Base-by-base conservation (phyloP, 2,329 filamentous ascomycete genomes). In the Dactylonectria macrodidyma region DNA sequence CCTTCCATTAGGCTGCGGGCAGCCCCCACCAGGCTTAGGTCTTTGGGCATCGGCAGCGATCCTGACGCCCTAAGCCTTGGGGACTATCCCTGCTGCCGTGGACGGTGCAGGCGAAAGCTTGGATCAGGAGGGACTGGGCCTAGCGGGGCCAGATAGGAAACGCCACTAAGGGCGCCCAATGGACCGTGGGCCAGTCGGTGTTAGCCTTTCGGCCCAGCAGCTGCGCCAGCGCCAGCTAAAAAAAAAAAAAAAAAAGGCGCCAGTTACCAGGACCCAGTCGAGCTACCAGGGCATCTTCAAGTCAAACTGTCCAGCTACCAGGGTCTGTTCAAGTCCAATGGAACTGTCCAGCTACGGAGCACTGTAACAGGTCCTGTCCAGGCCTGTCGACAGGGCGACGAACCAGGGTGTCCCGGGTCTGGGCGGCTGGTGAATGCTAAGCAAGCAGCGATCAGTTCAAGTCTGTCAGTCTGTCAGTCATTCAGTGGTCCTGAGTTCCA, bases 141-240 rank as follows among this genome's bases (percentile, higher is more conserved):
- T 30, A 19, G 19, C 19, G 26, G 26, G 62, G 55, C 59, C 59
- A 34, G 24, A 50, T 41, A 59, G 55, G 55, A 64, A 52, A 64
- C 57, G 55, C 36, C 33, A 16, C 52, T 52, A 57, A 50, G 60
- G 24, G 59, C 51, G 60, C 52, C 59, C 60, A 41, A 63, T 61
- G 58, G 47, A 54, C 67, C 44, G 60, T 66, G 68, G 68, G 65
- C 60, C 66, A 72, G 52, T 72, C 62, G 60, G 60, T 68, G 54
- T 46, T 60, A 61, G 26, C 26, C 26, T 30, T 30, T 30, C 26
- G 61, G 62, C 66, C 71, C 67, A 69, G 64, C 61, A 62, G 63
- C 68, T 70, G 55, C 66, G 68, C 66, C 72, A 72, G 65, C 66
- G 69, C 69, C 72, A 73, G 69, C 71, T 64, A 65, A 65, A 74